Conservation (phyloP, 2,329 filamentous ascomycete species). For the Fusarium sp. region DNA sequence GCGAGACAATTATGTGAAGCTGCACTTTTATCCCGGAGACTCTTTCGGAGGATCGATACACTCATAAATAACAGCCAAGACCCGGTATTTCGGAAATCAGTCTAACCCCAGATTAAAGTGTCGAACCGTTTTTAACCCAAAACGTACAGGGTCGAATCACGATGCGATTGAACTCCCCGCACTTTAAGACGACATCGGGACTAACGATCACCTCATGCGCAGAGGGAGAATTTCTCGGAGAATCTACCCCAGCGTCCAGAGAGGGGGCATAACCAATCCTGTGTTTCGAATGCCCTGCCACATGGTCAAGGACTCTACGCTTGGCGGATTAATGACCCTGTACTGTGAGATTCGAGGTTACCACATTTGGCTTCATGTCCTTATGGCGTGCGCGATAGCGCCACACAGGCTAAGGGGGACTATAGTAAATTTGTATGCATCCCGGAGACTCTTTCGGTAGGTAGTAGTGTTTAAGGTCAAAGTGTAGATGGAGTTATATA, state of each 20-base stretch:
- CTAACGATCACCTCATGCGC: slow-evolving; percentile 28
- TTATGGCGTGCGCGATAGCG: slow-evolving; percentile 43
- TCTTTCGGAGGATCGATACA: slow-evolving; percentile 18
- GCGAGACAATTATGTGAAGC: slow-evolving; percentile 23
- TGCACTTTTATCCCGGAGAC: slow-evolving; percentile 26
- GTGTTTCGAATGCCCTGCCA: slow-evolving; percentile 2
- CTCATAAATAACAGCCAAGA: slow-evolving; percentile 21
- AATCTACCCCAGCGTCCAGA: slow-evolving; percentile 32
- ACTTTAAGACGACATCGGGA: slow-evolving; percentile 47
- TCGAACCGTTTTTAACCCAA: slow-evolving; percentile 33
- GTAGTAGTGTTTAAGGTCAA: slow-evolving; percentile 1
- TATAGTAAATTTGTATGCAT: slow-evolving; percentile 6
- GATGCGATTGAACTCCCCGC: slow-evolving; percentile 32
- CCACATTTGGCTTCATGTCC: slow-evolving; percentile 37
- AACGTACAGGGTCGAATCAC: slow-evolving; percentile 39
- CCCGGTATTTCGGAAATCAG: slow-evolving; percentile 1
- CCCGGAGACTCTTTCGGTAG: slow-evolving; percentile 40
- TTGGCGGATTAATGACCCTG: slow-evolving; percentile 15
- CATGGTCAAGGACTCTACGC: neutral
- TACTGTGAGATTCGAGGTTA: slow-evolving; percentile 6
- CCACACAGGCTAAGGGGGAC: slow-evolving; percentile 16
- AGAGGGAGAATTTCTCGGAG: slow-evolving; percentile 49
- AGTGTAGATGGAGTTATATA: slow-evolving; percentile 39
- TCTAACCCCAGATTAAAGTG: slow-evolving; percentile 33
- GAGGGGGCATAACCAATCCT: slow-evolving; percentile 17